phyloP scores from a whole-genome alignment of 2,329 filamentous ascomycete genomes.

The Sporothrix humicola region DNA sequence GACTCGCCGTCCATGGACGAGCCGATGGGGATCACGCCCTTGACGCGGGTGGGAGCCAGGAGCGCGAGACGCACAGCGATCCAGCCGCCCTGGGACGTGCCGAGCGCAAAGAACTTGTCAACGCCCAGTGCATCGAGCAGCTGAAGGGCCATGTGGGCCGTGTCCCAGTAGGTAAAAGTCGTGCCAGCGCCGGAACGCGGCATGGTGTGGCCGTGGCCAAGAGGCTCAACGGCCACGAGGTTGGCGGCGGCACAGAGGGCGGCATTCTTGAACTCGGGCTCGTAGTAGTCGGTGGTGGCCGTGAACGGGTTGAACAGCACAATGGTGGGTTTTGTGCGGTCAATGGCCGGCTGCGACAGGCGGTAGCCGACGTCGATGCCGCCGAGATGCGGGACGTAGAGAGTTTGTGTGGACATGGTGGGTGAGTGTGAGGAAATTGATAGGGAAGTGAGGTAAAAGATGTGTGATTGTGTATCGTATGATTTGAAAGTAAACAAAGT shows the following conservation, averaged over 20 bases:
- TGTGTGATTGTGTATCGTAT: background rate
- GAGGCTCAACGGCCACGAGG: slow-evolving; percentile 58
- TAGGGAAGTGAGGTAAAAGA: too few relatives aligned
- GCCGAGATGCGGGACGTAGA: slow-evolving; percentile 55
- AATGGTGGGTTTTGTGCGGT: slow-evolving; percentile 57
- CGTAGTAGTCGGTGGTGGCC: slow-evolving; percentile 55
- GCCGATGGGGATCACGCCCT: slow-evolving; percentile 55
- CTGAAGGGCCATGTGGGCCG: slow-evolving; percentile 60
- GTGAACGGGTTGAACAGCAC: slow-evolving; percentile 61
- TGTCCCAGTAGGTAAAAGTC: slow-evolving; percentile 63
- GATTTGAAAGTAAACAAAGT: background rate
- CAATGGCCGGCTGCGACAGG: slow-evolving; percentile 44
- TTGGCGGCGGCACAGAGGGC: slow-evolving; percentile 52
- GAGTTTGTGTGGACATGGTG: slow-evolving; percentile 41
- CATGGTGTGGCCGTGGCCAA: slow-evolving; percentile 54
- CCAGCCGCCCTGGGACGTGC: slow-evolving; percentile 61
- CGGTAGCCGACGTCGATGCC: slow-evolving; percentile 55
- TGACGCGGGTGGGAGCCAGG: slow-evolving; percentile 39
- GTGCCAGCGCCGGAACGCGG: slow-evolving; percentile 40
- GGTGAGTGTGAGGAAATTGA: too few relatives aligned
- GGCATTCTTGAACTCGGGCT: slow-evolving; percentile 51
- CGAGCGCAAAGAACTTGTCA: slow-evolving; percentile 55
- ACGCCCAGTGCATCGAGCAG: slow-evolving; percentile 59
- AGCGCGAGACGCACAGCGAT: slow-evolving; percentile 58
- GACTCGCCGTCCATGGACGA: slow-evolving; percentile 62